Conservation (phyloP, 2,329 filamentous ascomycete genomes). For the Bipolaris oryzae region DNA sequence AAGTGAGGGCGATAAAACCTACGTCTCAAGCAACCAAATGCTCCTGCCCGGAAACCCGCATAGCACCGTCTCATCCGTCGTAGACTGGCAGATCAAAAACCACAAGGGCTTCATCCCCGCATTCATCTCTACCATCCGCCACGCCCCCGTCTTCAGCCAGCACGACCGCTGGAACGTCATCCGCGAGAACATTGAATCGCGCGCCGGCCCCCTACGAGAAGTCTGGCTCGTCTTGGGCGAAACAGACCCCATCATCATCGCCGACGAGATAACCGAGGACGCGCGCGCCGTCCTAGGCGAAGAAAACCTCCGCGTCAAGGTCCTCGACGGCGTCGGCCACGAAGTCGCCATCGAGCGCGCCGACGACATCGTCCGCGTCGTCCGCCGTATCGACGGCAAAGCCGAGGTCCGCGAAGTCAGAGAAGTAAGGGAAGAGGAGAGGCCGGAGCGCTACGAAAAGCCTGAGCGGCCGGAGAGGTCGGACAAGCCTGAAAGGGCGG, state of each 20-base stretch:
- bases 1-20: conserved; percentile 28
- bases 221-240: conserved; percentile 70
- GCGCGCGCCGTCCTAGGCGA: conserved; percentile 62
- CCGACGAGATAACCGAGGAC: conserved; percentile 68
- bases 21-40: conserved; percentile 24
- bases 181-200: conserved; percentile 46
- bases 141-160: conserved; percentile 71
- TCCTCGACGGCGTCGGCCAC: conserved; percentile 67
- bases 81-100: conserved; percentile 70
- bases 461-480: not conserved
- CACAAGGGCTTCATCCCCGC: conserved; percentile 72
- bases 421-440: conserved; percentile 1
- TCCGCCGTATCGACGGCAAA: conserved; percentile 11
- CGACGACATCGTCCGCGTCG: conserved; percentile 58
- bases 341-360: conserved; percentile 70
- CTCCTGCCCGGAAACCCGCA: conserved; percentile 60
- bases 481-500: not conserved
- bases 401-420: conserved; percentile 5
- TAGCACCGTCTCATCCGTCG: conserved; percentile 66
- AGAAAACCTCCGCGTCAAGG: conserved; percentile 62
- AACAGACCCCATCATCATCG: conserved; percentile 70
- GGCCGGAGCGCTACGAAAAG: not conserved
- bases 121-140: conserved; percentile 72
- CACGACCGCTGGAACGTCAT: conserved; percentile 67
- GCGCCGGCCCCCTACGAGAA: conserved; percentile 52